These are phyloP conservation scores for Didymella arachidicola DNA, from an alignment of 2,329 filamentous ascomycete genomes.

Conservation along the genomic window DNA sequence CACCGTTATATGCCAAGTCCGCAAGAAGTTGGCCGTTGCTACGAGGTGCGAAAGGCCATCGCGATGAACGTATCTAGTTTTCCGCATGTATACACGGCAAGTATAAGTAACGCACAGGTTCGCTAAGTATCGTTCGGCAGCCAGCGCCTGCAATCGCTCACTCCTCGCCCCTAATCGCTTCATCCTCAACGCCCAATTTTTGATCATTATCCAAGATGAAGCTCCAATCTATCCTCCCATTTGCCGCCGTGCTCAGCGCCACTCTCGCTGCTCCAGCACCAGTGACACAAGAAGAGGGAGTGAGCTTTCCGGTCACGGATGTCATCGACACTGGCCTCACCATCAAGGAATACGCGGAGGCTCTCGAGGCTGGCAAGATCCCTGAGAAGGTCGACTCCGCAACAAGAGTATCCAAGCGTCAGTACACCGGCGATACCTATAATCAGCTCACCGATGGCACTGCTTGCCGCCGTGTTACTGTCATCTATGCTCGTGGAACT, in stretches of 20 bases:
- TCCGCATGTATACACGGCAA: not conserved
- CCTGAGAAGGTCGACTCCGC: slow-evolving; percentile 10
- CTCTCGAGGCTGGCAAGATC: slow-evolving; percentile 28
- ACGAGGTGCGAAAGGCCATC: not conserved
- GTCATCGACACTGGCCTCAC: slow-evolving; percentile 35
- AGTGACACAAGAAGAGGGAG: slow-evolving; percentile 17
- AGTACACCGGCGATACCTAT: slow-evolving; percentile 35
- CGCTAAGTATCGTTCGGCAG: not conserved
- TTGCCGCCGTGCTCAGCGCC: slow-evolving; percentile 27
- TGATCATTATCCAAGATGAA: slow-evolving; percentile 27
- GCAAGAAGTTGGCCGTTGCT: not conserved
- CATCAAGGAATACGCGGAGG: slow-evolving; percentile 33
- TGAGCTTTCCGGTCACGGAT: slow-evolving; percentile 40
- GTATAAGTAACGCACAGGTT: slow-evolving; percentile 6
- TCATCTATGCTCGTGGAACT: slow-evolving; percentile 65
- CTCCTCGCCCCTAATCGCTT: not conserved
- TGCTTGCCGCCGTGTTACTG: slow-evolving; percentile 57
- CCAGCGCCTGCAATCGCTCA: slow-evolving; percentile 2
- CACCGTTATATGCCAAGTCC: slow-evolving; percentile 20
- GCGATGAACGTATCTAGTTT: not conserved
- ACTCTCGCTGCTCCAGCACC: slow-evolving; percentile 28
- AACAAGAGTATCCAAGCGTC: slow-evolving; percentile 23
- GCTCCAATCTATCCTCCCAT: slow-evolving; percentile 29
- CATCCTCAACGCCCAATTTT: not conserved
- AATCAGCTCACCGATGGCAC: slow-evolving; percentile 44